Conservation (phyloP, 768 basidiomycete genomes). For the Pisolithus sp. region DNA sequence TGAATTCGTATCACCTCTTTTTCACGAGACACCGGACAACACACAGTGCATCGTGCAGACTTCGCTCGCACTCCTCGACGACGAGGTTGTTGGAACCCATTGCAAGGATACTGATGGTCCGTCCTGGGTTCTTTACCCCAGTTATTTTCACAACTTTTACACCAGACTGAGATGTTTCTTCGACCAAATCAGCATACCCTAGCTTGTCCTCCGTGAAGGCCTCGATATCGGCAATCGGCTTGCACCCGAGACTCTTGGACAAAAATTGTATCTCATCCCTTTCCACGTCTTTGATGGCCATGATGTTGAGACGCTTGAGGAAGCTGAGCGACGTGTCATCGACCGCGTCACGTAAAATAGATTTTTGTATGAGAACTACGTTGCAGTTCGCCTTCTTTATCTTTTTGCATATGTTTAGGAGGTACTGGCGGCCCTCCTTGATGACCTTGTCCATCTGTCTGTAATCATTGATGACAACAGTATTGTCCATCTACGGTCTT, state of each 20-base stretch:
- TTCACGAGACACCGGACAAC: constrained; percentile 98
- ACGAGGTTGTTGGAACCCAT: constrained; percentile 92
- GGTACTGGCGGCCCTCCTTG: constrained; percentile 97
- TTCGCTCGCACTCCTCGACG: constrained; percentile 94
- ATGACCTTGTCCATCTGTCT: constrained; percentile 99
- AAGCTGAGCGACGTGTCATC: constrained; percentile 97
- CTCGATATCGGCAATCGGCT: constrained; percentile 95
- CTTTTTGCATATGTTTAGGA: constrained; percentile 97
- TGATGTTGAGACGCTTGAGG: constrained; percentile 93
- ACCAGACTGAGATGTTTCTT: constrained; percentile 75
- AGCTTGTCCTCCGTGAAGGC: constrained; percentile 97
- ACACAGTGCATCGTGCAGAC: constrained; percentile 97
- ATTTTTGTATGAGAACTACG: constrained; percentile 97
- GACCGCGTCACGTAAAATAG: constrained; percentile 98
- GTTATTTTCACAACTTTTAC: constrained; percentile 92
- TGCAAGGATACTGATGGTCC: constrained; percentile 92
- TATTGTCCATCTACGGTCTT: constrained; percentile 89
- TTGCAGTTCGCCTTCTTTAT: constrained; percentile 99
- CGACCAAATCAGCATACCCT: constrained; percentile 92
- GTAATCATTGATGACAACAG: constrained; percentile 98
- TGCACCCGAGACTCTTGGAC: constrained; percentile 89
- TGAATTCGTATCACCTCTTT: constrained; percentile 65
- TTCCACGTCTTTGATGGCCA: constrained; percentile 95
- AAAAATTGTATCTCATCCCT: constrained; percentile 98
- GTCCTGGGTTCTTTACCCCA: constrained; percentile 89